Evolutionary conservation across 1,284 basidiomycete species (phyloP).

Genomic region (Porodaedalea pini): DNA sequence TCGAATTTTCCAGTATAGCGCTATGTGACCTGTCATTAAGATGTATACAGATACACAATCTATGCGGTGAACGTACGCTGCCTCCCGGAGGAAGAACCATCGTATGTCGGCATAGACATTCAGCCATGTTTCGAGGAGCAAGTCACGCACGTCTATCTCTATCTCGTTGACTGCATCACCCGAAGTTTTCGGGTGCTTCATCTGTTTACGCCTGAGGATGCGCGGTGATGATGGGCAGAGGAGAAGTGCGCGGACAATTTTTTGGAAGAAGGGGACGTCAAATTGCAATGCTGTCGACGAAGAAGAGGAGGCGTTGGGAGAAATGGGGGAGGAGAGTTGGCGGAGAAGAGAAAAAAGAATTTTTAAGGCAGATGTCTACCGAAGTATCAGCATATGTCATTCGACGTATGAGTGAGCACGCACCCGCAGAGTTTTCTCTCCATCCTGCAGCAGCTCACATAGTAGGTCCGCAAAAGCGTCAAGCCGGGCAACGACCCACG

Average conservation of each 20-base stretch:
- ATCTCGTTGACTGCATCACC: conserved; percentile 26
- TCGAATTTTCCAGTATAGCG: conserved; percentile 26
- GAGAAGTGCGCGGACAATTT: conserved; percentile 59
- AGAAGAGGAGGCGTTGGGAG: conserved; percentile 28
- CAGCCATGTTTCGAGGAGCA: conserved; percentile 70
- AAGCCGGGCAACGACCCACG: conserved; percentile 73
- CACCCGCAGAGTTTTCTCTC: conserved; percentile 62
- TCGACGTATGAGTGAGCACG: conserved; percentile 27
- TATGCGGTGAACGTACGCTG: conserved; percentile 49
- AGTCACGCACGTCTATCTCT: conserved; percentile 57
- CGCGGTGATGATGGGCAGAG: conserved; percentile 56
- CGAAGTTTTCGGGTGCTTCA: conserved; percentile 20
- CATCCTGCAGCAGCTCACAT: conserved; percentile 67
- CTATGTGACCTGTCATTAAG: conserved; percentile 19
- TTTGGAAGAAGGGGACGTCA: conserved; percentile 65
- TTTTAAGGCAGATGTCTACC: conserved; percentile 68
- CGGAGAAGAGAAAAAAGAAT: conserved; percentile 81
- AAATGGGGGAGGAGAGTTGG: conserved; percentile 64
- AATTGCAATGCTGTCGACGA: conserved; percentile 46
- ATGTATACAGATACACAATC: conserved; percentile 3
- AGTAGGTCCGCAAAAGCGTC: conserved; percentile 66
- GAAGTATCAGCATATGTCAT: background rate
- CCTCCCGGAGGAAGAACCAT: conserved; percentile 89
- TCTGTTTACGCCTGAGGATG: conserved; percentile 13
- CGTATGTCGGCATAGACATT: conserved; percentile 86